Percentiles rank a stretch among this genome's conserved stretches.
These are phyloP conservation scores for Iberis pinnata DNA, from an alignment of 345 rosid genomes.

Conservation along the genomic window DNA sequence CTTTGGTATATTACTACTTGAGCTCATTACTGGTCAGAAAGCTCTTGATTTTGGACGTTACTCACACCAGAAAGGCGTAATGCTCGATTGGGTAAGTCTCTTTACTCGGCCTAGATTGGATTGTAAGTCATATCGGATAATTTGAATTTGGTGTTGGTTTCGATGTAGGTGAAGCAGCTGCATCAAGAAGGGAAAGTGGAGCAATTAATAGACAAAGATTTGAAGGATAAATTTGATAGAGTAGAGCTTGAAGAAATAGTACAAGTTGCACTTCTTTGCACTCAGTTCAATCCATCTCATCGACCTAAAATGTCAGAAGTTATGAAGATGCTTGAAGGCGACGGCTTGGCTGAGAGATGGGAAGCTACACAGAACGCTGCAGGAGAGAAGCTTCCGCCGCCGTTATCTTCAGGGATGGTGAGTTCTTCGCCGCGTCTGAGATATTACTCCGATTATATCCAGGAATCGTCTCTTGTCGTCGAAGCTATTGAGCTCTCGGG, in stretches of 20 bases:
- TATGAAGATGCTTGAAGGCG: conserved; percentile 76
- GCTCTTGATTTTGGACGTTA: conserved; percentile 86
- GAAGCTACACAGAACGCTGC: conserved; percentile 53
- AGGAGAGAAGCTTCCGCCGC: conserved; percentile 33
- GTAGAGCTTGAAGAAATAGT: conserved; percentile 71
- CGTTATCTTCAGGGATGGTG: conserved; percentile 24
- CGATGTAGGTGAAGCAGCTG: conserved; percentile 75
- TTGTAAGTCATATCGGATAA: too few species aligned
- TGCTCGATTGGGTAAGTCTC: conserved; percentile 82
- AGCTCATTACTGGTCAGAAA: conserved; percentile 84
- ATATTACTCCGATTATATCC: conserved; percentile 67
- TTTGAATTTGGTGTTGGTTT: too few species aligned
- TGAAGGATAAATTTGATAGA: conserved; percentile 48
- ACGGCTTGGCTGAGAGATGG: conserved; percentile 80
- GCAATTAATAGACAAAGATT: conserved; percentile 75
- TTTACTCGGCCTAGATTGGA: not conserved
- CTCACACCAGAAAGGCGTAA: conserved; percentile 81
- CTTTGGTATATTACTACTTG: conserved; percentile 85
- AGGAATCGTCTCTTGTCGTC: conserved; percentile 79
- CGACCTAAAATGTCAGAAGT: conserved; percentile 83
- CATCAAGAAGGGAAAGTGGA: conserved; percentile 72
- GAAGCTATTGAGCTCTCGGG: conserved; percentile 99
- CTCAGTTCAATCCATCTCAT: conserved; percentile 57
- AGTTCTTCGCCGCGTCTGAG: conserved; percentile 23
- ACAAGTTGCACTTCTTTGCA: conserved; percentile 75